Base-by-base conservation (phyloP, 768 basidiomycete genomes). In the Ramaria sp. region DNA sequence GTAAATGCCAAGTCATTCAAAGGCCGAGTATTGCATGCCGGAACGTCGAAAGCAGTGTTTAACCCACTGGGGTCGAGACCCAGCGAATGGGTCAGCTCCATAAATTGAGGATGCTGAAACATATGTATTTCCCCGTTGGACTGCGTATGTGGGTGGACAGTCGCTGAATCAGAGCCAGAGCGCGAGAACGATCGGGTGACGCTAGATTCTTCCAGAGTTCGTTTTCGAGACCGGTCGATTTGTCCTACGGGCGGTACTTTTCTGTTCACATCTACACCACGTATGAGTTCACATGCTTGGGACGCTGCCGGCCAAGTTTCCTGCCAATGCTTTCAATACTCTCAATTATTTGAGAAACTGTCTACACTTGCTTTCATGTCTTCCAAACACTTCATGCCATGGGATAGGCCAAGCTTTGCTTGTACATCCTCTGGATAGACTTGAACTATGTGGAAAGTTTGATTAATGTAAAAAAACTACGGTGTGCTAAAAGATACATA, bases 41-140 rank as follows among this genome's bases (percentile, higher is more conserved):
- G 34, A 5, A 24, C 16, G 18, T 30, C 45, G 34, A 50, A 37
- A 12, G 20, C 30, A 50, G 16, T 37, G 18, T 50, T 37, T 37
- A 50, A 20, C 48, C 30, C 48, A 50, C 30, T 50, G 30, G 48
- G 48, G 20, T 50, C 48, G 28, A 50, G 48, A 37, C 48, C 48
- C 32, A 50, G 22, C 4, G 48, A 50, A 32, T 50, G 34, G 20
- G 48, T 37, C 48, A 50, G 10, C n/a, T 32, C 34, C 48, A 50
- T 37, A 18, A 34, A 50, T 15, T 22, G 34, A 5, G 48, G n/a
- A 5, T 30, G 48, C 6, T 47, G 45, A n/a, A 37, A 37, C 1
- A 50, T 2, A 18, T 18, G 7, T 5, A 37, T 34, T 16, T 5
- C 28, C 16, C 7, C 30, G 7, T 37, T 30, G 3, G 34, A 22